Evolutionary conservation across 2,329 filamentous ascomycete genomes (phyloP).

Genomic region (Aspergillus sp.): DNA sequence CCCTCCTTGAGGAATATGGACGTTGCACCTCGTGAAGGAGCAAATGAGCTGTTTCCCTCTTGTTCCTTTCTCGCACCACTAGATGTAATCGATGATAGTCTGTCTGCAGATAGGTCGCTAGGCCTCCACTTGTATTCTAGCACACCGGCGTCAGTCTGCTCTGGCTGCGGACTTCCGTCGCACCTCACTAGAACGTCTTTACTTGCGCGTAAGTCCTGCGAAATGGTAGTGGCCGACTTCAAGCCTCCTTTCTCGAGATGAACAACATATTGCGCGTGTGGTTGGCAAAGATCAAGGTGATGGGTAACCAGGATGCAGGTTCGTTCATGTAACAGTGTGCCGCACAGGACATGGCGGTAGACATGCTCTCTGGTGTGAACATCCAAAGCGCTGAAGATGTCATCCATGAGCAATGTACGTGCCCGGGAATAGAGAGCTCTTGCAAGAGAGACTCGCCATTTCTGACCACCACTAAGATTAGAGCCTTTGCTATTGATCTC

Average conservation of each 20-base stretch:
- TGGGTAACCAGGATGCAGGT: constrained; percentile 78
- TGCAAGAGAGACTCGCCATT: constrained; percentile 75
- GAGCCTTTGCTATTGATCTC: constrained; percentile 80
- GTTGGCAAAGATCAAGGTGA: constrained; percentile 67
- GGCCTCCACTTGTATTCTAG: background rate
- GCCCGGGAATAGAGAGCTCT: constrained; percentile 75
- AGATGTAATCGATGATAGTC: background rate
- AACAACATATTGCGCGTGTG: constrained; percentile 61
- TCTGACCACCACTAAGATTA: constrained; percentile 79
- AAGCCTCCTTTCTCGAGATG: background rate
- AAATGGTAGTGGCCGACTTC: background rate
- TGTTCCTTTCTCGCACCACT: background rate
- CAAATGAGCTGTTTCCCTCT: too few relatives aligned
- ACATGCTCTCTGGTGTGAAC: constrained; percentile 75
- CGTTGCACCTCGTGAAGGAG: too few relatives aligned
- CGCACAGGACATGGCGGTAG: constrained; percentile 70
- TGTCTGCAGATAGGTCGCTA: background rate
- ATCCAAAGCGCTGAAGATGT: constrained; percentile 78
- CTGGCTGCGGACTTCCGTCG: background rate
- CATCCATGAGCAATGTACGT: constrained; percentile 72
- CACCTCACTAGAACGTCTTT: too few relatives aligned
- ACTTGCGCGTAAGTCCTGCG: too few relatives aligned
- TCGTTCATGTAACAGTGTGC: constrained; percentile 64
- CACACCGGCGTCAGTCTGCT: background rate
- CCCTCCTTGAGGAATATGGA: background rate